phyloP scores from a whole-genome alignment of 2,329 filamentous ascomycete genomes.

The Didymellaceae sp. region DNA sequence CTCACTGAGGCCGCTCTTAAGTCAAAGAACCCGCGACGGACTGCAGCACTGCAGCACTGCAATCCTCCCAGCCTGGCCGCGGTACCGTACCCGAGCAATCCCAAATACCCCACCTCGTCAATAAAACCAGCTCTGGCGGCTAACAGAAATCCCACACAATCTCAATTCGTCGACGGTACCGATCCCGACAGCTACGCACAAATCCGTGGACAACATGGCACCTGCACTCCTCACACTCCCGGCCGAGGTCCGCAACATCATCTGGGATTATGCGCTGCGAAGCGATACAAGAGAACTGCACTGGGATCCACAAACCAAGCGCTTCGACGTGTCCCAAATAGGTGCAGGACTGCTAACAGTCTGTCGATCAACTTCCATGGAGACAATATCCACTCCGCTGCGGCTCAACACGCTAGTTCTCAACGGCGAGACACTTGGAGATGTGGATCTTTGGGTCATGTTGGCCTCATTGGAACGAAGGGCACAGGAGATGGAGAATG shows the following conservation, averaged over 20 bases:
- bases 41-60: too few relatives aligned
- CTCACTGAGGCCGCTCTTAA: neutral
- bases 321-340: slow-evolving; percentile 20
- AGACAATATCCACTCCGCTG: slow-evolving; percentile 21
- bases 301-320: neutral
- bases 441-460: neutral
- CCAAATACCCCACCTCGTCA: too few relatives aligned
- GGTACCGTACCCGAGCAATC: too few relatives aligned
- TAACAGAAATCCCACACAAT: neutral
- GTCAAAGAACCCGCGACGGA: neutral
- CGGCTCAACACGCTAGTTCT: slow-evolving; percentile 6
- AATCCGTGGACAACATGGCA: neutral
- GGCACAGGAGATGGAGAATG: neutral
- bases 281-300: neutral
- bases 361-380: slow-evolving; percentile 19
- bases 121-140: neutral
- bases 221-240: slow-evolving; percentile 1
- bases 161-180: neutral
- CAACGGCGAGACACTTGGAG: neutral
- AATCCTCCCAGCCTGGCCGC: too few relatives aligned
- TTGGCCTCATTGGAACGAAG: neutral
- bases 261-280: slow-evolving; percentile 2
- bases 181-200: neutral
- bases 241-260: neutral
- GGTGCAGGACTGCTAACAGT: slow-evolving; percentile 21